Evolutionary conservation across 2,329 filamentous ascomycete species (phyloP).

Genomic region (Ceratocystis huliohia): DNA sequence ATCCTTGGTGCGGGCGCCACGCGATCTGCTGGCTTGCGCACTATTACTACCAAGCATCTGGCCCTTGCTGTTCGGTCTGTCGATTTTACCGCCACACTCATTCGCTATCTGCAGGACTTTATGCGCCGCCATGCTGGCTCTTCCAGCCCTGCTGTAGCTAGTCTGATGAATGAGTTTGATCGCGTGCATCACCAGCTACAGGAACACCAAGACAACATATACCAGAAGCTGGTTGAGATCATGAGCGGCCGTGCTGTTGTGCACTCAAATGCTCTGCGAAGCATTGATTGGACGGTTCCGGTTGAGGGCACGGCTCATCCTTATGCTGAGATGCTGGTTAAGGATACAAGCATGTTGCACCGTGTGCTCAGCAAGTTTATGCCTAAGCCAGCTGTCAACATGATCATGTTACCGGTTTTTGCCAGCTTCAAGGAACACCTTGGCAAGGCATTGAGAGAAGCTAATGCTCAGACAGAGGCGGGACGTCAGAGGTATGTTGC

Average conservation of each 20-base stretch:
- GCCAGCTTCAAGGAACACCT: constrained; percentile 69
- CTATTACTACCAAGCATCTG: constrained; percentile 91
- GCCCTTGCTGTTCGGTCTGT: constrained; percentile 82
- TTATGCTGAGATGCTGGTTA: constrained; percentile 78
- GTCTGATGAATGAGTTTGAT: constrained; percentile 72
- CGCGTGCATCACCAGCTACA: constrained; percentile 71
- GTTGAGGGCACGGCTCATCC: constrained; percentile 34
- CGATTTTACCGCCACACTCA: constrained; percentile 72
- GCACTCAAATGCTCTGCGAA: constrained; percentile 62
- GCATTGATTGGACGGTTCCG: constrained; percentile 52
- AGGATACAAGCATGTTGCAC: constrained; percentile 75
- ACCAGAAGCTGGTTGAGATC: constrained; percentile 86
- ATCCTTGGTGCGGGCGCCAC: constrained; percentile 92
- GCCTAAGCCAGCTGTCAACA: constrained; percentile 58
- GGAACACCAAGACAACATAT: constrained; percentile 81
- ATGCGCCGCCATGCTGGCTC: constrained; percentile 60
- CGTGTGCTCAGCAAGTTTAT: constrained; percentile 73
- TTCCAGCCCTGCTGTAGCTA: constrained; percentile 34
- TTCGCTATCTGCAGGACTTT: constrained; percentile 85
- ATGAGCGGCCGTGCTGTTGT: constrained; percentile 66
- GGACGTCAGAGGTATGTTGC: constrained; percentile 57
- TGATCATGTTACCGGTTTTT: constrained; percentile 82
- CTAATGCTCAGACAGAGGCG: constrained; percentile 49
- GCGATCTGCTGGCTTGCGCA: constrained; percentile 75
- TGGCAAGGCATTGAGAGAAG: constrained; percentile 54